Evolutionary conservation across 768 basidiomycete genomes (phyloP), one percentile per base, ranked within the genome.

Genomic region (Boletus speciosus): DNA sequence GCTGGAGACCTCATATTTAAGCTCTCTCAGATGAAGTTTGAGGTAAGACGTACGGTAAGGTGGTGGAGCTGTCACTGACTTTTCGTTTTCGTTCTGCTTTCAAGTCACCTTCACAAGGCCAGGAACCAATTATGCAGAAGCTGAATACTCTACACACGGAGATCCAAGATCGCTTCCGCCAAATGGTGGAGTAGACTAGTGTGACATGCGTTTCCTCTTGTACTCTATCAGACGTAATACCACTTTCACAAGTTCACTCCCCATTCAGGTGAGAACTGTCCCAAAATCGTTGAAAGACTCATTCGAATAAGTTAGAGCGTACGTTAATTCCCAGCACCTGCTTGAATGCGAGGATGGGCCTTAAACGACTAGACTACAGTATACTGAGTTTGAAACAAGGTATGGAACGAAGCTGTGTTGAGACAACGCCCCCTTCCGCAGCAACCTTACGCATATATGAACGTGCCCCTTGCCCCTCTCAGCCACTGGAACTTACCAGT

Each of bases 21-120:
- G 72, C 83, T 99, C n/a, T 96, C 93, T 43, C 95, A 98, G 73
- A 95, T 96, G 93, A 98, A 98, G 71, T 98, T 97, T 67, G 93
- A 97, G 85, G 93, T 93, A 63, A 46, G 83, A 60, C 11, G 34
- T 32, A 32, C 31, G 27, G 46, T 43, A 35, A 27, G 45, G 15
- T 27, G 31, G 15, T 36, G 16, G 59, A 23, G 32, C 35, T 27
- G 38, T n/a, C 8, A 2, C 48, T 68, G 19, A 70, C 37, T 8
- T 57, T 42, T 31, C 8, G 32, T 32, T 35, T 61, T 44, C 34
- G 45, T 29, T 38, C 31, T 63, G 35, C 40, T 45, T 49, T 60
- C 19, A 64, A 95, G 90, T 90, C 88, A 23, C 97, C 97, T 16
- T 91, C 93, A 8, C 87, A 93, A 76, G 93, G 93, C 37, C 81